Evolutionary conservation across 352 stramenopile genomes (phyloP).

Genomic region (Phytophthora palmivora): DNA sequence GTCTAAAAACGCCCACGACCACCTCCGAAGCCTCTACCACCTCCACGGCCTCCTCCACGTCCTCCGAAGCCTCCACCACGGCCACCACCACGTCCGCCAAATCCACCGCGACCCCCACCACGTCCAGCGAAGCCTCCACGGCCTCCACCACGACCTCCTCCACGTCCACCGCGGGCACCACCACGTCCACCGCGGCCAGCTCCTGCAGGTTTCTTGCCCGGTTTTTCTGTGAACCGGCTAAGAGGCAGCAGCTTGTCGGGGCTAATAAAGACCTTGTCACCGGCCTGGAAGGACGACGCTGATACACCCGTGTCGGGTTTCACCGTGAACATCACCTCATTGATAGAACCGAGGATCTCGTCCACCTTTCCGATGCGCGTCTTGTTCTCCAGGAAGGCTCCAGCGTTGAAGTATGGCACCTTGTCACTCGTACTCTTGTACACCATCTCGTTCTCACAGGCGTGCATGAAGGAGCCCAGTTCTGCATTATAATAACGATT

Average conservation of each 20-base stretch:
- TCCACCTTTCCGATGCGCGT: conserved; percentile 99
- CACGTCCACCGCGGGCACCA: conserved; percentile 43
- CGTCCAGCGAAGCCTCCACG: conserved; percentile 51
- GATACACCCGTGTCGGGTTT: conserved; percentile 96
- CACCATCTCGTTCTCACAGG: conserved; percentile 98
- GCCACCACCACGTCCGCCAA: conserved; percentile 52
- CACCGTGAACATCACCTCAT: conserved; percentile 97
- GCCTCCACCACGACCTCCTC: conserved; percentile 36
- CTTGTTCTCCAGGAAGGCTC: conserved; percentile 99
- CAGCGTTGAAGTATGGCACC: conserved; percentile 99
- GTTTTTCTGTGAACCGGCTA: conserved; percentile 95
- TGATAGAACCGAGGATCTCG: conserved; percentile 98
- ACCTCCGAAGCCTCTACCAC: conserved; percentile 32
- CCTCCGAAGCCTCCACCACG: conserved; percentile 32
- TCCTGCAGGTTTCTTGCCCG: conserved; percentile 62
- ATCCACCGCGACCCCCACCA: conserved; percentile 48
- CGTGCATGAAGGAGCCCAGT: conserved; percentile 96
- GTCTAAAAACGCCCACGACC: conserved; percentile 42
- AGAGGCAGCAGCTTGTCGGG: conserved; percentile 97
- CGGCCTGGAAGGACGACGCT: conserved; percentile 95
- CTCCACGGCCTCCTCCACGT: conserved; percentile 28
- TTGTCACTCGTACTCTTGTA: conserved; percentile 97
- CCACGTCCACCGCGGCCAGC: conserved; percentile 53
- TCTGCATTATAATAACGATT: conserved; percentile 65
- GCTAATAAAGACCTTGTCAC: conserved; percentile 98